A percentile compares a stretch with the other conserved stretches of the same genome.
Evolutionary conservation across 176 grass and related monocot species (phyloP).

Genomic region (Rhynchospora breviuscula): DNA sequence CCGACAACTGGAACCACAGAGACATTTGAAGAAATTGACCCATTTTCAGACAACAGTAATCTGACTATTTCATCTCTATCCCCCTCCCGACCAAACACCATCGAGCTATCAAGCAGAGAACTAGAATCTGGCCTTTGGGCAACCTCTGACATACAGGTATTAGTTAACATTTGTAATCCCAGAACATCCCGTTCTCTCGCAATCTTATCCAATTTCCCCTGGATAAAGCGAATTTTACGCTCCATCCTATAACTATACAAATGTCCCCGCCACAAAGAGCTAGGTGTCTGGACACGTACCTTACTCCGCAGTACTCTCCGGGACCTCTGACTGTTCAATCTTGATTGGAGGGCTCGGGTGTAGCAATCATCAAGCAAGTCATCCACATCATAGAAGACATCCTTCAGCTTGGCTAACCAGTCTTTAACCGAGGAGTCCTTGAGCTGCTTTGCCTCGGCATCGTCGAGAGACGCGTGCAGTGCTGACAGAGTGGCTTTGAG

Average conservation of each 20-base stretch:
- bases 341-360: conserved; percentile 23
- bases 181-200: conserved; percentile 49
- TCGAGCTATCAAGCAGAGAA: conserved; percentile 54
- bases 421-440: conserved; percentile 33
- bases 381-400: conserved; percentile 54
- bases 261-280: conserved; percentile 27
- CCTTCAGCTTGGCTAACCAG: conserved; percentile 65
- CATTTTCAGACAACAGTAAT: conserved; percentile 41
- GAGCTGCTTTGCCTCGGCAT: conserved; percentile 60
- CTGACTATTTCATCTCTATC: conserved; percentile 50
- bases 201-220: conserved; percentile 47
- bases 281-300: conserved; percentile 33
- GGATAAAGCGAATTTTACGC: conserved; percentile 39
- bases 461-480: conserved; percentile 53
- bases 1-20: conserved; percentile 56
- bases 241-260: conserved; percentile 36
- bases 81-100: conserved; percentile 56
- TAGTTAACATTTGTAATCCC: conserved; percentile 43
- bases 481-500: conserved; percentile 39
- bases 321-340: conserved; percentile 13
- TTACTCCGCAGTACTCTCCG: conserved; percentile 10
- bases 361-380: conserved; percentile 61
- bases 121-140: conserved; percentile 36
- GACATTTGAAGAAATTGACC: conserved; percentile 34
- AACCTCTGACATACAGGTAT: conserved; percentile 33